phyloP scores from a whole-genome alignment of 169 alveolate species.

The Eimeria praecox region DNA sequence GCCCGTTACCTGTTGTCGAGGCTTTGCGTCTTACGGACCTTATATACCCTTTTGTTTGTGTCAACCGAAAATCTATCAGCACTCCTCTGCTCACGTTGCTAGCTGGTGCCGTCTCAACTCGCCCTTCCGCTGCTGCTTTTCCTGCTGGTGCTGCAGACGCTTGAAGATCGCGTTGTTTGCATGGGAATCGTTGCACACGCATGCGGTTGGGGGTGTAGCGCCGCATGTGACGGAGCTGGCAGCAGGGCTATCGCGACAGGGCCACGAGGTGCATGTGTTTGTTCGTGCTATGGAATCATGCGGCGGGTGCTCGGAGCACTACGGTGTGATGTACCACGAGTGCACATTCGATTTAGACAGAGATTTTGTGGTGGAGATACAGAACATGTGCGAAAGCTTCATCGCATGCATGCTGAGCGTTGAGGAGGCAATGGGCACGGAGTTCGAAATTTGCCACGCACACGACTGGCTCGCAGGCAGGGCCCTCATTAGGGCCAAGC shows the following conservation, averaged over 20 bases:
- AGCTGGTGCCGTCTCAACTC: not conserved
- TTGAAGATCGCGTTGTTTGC: conserved; percentile 86
- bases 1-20: not conserved
- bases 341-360: conserved; percentile 85
- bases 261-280: conserved; percentile 89
- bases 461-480: conserved; percentile 91
- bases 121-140: not conserved
- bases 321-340: conserved; percentile 86
- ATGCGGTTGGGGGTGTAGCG: conserved; percentile 88
- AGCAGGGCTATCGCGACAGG: conserved; percentile 87
- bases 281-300: conserved; percentile 84
- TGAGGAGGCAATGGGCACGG: conserved; percentile 78
- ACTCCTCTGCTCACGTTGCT: not conserved
- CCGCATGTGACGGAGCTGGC: conserved; percentile 90
- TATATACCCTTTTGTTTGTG: not conserved
- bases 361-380: conserved; percentile 88
- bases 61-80: not conserved
- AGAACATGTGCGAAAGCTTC: conserved; percentile 89
- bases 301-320: conserved; percentile 80
- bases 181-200: conserved; percentile 90
- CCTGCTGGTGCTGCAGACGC: conserved; percentile 77
- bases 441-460: conserved; percentile 88
- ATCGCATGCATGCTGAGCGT: conserved; percentile 83
- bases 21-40: not conserved
- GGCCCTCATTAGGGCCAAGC: conserved; percentile 84